Evolutionary conservation across 148 eudicot species (phyloP).

Genomic region (Rheum nobile): DNA sequence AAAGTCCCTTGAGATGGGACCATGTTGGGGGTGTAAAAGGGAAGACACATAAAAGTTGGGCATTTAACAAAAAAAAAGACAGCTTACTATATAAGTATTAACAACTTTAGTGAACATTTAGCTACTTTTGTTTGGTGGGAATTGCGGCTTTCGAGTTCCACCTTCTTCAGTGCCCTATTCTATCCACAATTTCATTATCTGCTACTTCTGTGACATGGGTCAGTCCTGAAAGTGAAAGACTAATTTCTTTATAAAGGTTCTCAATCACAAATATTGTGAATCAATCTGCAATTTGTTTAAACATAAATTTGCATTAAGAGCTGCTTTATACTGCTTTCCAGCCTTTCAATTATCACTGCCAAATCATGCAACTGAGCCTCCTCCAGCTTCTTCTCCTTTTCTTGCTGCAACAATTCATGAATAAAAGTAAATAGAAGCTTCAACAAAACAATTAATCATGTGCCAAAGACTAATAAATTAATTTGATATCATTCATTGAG

Average conservation of each 20-base stretch:
- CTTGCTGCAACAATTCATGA: background rate
- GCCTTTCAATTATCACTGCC: background rate
- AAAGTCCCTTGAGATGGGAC: background rate
- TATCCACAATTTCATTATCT: background rate
- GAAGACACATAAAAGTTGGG: background rate
- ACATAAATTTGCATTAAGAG: too few relatives aligned
- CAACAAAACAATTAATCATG: background rate
- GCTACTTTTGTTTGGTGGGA: background rate
- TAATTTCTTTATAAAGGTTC: background rate
- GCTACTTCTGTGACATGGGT: too few relatives aligned
- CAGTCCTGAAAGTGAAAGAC: background rate
- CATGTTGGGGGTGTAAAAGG: background rate
- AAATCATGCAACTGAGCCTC: background rate
- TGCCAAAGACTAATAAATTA: background rate
- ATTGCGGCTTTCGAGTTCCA: background rate
- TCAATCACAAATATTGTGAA: background rate
- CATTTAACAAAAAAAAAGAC: background rate
- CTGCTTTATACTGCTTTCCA: too few relatives aligned
- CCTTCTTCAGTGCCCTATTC: background rate
- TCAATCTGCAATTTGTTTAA: background rate
- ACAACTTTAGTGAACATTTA: background rate
- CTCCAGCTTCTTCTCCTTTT: background rate
- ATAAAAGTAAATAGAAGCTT: background rate
- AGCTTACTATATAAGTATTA: background rate
- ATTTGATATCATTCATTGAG: too few relatives aligned